phyloP scores from a whole-genome alignment of 805 yeast genomes.

The Lipomyces japonicus region DNA sequence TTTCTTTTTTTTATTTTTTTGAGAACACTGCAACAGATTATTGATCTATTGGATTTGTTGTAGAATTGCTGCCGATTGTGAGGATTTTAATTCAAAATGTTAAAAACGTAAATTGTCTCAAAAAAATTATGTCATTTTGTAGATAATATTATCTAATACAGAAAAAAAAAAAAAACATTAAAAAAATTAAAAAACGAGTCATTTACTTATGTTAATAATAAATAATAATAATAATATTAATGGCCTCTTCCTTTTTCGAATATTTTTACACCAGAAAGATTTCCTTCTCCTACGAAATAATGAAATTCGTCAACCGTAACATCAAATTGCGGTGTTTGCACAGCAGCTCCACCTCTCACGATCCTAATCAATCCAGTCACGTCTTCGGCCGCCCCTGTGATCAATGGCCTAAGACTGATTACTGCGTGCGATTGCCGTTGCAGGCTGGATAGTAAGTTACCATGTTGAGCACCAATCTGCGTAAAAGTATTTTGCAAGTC shows the following conservation, averaged over 20 bases:
- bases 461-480: conserved; percentile 6
- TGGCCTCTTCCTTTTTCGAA: conserved; percentile 16
- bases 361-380: conserved; percentile 24
- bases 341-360: conserved; percentile 18
- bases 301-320: conserved; percentile 17
- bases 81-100: too few species aligned
- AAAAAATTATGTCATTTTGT: too few species aligned
- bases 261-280: conserved; percentile 13
- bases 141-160: too few species aligned
- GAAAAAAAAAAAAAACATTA: too few species aligned
- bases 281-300: conserved; percentile 25
- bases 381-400: conserved; percentile 25
- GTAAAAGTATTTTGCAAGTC: not conserved
- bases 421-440: conserved; percentile 14
- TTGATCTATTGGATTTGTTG: too few species aligned
- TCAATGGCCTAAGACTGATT: conserved; percentile 22
- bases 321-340: not conserved
- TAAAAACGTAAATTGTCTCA: too few species aligned
- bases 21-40: too few species aligned
- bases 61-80: too few species aligned
- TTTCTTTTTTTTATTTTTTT: too few species aligned
- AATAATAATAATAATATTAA: not conserved
- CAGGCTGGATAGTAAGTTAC: not conserved
- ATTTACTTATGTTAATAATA: not conserved
- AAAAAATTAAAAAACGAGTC: too few species aligned